phyloP scores from a whole-genome alignment of 192 early-diverging fungal species.

The Entomortierella parvispora region DNA sequence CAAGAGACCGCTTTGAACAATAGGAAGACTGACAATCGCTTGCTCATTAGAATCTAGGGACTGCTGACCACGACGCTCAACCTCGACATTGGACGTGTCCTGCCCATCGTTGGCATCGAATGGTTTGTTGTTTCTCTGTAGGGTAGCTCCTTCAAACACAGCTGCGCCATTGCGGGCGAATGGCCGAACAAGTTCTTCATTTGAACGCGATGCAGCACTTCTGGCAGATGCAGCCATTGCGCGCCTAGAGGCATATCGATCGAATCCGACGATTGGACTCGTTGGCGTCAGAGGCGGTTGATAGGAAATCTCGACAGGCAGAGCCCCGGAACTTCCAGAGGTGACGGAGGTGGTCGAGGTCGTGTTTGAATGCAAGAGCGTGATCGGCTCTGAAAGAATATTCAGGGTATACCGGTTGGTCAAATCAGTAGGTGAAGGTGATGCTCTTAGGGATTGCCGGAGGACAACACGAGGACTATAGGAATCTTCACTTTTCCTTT shows the following conservation, averaged over 20 bases:
- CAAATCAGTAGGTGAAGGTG: background rate
- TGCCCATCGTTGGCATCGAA: no score
- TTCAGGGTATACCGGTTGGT: no score
- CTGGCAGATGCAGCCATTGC: background rate
- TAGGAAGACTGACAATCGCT: no score
- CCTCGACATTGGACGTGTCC: no score
- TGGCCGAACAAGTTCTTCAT: background rate
- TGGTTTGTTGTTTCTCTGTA: background rate
- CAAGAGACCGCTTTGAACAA: no score
- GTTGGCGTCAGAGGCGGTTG: constrained; percentile 30
- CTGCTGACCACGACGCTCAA: no score
- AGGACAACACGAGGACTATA: background rate
- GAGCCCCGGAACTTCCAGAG: background rate
- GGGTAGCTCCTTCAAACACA: constrained; percentile 31
- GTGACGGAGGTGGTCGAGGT: background rate
- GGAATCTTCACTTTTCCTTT: no score
- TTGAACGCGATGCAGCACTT: background rate
- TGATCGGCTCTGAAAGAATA: background rate
- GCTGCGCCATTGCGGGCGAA: constrained; percentile 31
- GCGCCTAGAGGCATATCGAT: background rate
- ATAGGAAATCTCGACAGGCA: constrained; percentile 18
- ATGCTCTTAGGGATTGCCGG: background rate
- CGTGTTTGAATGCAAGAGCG: no score
- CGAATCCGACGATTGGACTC: constrained; percentile 1
- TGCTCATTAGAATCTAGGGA: no score